Evolutionary conservation across 1,284 basidiomycete genomes (phyloP).

Genomic region (Xerocomus minutiporus): DNA sequence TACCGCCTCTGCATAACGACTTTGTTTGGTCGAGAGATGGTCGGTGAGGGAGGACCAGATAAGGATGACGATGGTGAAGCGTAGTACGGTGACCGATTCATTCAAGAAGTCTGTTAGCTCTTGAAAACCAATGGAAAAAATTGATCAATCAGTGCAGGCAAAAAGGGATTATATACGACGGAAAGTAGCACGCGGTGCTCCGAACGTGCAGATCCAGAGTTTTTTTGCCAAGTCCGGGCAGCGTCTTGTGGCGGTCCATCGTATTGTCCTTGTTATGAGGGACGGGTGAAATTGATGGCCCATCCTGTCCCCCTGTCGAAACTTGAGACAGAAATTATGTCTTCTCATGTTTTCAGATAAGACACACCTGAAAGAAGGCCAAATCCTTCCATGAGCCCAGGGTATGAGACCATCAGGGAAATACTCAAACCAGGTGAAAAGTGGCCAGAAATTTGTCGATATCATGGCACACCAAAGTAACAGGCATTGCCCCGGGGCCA

Average conservation of each 20-base stretch:
- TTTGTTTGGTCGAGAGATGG: constrained; percentile 10
- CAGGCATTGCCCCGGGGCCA: background rate
- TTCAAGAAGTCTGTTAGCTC: background rate
- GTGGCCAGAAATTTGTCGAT: background rate
- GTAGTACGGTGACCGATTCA: background rate
- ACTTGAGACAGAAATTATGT: background rate
- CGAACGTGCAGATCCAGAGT: background rate
- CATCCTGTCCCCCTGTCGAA: background rate
- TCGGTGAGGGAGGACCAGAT: background rate
- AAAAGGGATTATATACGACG: background rate
- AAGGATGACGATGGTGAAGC: background rate
- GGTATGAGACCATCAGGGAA: background rate
- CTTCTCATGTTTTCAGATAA: background rate
- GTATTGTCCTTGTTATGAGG: background rate
- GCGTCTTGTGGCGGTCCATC: background rate
- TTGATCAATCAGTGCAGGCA: too few relatives aligned
- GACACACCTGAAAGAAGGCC: background rate
- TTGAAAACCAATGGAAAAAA: background rate
- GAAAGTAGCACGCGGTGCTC: background rate
- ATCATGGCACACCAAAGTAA: background rate
- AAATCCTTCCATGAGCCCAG: background rate
- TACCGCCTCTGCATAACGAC: constrained; percentile 17
- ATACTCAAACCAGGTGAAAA: background rate
- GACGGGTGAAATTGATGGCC: background rate
- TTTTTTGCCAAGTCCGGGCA: background rate